phyloP scores from a whole-genome alignment of 306 rosid species.

The Quercus suber region DNA sequence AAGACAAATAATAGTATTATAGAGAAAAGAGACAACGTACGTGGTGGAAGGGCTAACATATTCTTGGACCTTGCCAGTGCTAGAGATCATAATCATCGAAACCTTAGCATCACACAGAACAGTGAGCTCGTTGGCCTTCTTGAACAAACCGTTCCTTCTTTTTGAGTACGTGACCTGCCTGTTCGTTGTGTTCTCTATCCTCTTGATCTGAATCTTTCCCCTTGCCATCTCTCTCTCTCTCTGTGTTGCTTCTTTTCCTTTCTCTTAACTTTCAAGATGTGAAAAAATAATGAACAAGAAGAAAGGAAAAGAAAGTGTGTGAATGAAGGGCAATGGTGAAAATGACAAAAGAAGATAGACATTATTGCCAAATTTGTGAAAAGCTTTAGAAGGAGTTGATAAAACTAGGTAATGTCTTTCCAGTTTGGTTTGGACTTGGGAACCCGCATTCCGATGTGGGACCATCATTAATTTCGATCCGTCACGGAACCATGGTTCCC shows the following conservation, averaged over 20 bases:
- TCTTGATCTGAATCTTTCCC: slow-evolving; percentile 96
- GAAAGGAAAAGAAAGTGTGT: not conserved
- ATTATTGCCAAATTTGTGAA: no score
- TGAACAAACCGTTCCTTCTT: slow-evolving; percentile 79
- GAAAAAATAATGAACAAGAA: not conserved
- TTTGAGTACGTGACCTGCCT: slow-evolving; percentile 87
- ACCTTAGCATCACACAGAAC: slow-evolving; percentile 90
- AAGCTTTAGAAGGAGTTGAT: no score
- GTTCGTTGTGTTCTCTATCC: slow-evolving; percentile 75
- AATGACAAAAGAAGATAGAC: no score
- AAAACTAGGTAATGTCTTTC: no score
- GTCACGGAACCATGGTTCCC: no score
- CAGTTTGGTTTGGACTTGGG: no score
- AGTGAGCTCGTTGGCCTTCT: slow-evolving; percentile 85
- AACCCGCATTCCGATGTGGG: no score
- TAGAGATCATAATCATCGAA: slow-evolving; percentile 66
- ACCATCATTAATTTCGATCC: no score
- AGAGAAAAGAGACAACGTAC: slow-evolving; percentile 21
- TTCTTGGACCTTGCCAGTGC: slow-evolving; percentile 68
- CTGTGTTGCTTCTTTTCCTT: not conserved
- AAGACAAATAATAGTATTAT: no score
- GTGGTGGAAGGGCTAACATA: slow-evolving; percentile 62
- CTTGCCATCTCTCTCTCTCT: slow-evolving; percentile 56
- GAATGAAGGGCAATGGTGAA: no score
- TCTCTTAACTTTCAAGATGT: not conserved